These are phyloP conservation scores for Parathielavia appendiculata DNA, from an alignment of 495 filamentous ascomycete species.

Conservation along the genomic window DNA sequence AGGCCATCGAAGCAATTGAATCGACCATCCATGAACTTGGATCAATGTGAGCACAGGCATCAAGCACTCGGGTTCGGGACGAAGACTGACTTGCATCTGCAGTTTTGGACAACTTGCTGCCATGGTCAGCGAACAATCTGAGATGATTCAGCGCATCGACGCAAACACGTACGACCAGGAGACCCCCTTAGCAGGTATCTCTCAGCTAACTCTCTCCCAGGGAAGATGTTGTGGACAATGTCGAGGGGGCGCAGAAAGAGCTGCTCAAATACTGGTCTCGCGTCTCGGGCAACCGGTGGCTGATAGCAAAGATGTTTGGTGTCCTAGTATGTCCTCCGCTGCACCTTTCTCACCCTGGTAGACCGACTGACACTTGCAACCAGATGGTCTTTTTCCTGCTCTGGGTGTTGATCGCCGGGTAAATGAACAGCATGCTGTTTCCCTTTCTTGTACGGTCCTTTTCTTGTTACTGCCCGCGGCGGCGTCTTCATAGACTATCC, in stretches of 20 bases:
- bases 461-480: conserved; percentile 17
- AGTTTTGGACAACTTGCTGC: conserved; percentile 86
- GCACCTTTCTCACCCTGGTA: conserved; percentile 18
- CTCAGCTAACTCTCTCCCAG: conserved; percentile 50
- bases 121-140: conserved; percentile 96
- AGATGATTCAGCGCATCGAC: conserved; percentile 90
- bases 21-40: conserved; percentile 90
- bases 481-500: conserved; percentile 23
- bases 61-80: background rate
- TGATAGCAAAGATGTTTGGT: conserved; percentile 99
- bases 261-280: conserved; percentile 93
- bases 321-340: conserved; percentile 55
- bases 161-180: conserved; percentile 61
- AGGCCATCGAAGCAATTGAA: conserved; percentile 96
- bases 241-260: conserved; percentile 91
- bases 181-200: background rate
- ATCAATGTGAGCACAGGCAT: conserved; percentile 51
- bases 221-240: conserved; percentile 80
- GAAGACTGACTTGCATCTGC: background rate
- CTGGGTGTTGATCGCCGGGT: conserved; percentile 39
- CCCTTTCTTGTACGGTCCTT: conserved; percentile 18
- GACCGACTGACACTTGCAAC: background rate
- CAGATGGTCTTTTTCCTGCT: conserved; percentile 35
- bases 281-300: conserved; percentile 90
- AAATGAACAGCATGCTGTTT: conserved; percentile 11